Conservation (phyloP, 345 rosid genomes). For the Lepidium aucheri region DNA sequence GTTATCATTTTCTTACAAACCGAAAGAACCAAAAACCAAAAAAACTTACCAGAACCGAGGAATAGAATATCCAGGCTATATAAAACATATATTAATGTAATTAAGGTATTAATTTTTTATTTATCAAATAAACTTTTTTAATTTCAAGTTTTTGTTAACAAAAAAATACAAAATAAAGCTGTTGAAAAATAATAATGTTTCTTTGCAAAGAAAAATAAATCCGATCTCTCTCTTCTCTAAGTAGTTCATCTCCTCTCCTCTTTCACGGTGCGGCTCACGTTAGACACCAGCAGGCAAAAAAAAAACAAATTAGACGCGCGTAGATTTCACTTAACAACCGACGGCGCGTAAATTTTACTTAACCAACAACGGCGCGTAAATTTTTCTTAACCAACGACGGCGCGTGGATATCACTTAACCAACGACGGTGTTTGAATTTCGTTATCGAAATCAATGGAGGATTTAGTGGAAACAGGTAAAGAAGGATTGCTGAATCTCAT, state of each 20-base stretch:
- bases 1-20: too few relatives aligned
- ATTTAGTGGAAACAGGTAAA: constrained; percentile 37
- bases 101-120: too few relatives aligned
- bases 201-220: not conserved
- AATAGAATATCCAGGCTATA: too few relatives aligned
- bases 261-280: constrained; percentile 19
- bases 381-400: constrained; percentile 6
- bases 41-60: too few relatives aligned
- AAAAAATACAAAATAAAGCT: not conserved
- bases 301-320: not conserved
- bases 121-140: too few relatives aligned
- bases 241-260: not conserved
- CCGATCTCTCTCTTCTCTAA: not conserved
- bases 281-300: not conserved
- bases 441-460: constrained; percentile 34
- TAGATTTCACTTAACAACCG: constrained; percentile 1
- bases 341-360: constrained; percentile 12
- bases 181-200: not conserved
- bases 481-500: constrained; percentile 37
- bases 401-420: constrained; percentile 6
- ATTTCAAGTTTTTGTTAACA: too few relatives aligned
- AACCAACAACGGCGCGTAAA: not conserved
- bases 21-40: too few relatives aligned
- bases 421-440: constrained; percentile 11
- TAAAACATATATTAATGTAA: too few relatives aligned